A percentile compares a stretch with the other conserved stretches of the same genome.
phyloP scores from a whole-genome alignment of 2,329 filamentous ascomycete species.

The Xylaria sp. region DNA sequence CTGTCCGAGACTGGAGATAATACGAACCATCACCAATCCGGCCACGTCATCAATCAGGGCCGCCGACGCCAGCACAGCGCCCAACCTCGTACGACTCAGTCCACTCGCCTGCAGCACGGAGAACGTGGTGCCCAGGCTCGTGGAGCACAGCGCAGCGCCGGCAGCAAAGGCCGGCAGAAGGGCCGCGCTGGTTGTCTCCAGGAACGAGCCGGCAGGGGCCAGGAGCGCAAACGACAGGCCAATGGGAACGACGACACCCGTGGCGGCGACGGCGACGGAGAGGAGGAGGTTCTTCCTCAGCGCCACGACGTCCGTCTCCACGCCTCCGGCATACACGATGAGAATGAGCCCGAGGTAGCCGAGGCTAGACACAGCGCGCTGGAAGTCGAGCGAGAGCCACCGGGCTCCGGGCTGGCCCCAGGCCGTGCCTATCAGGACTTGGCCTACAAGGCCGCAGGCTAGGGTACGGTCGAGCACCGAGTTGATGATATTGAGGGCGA shows the following conservation, averaged over 20 bases:
- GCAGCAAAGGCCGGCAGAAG: slow-evolving; percentile 64
- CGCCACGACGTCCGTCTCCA: slow-evolving; percentile 64
- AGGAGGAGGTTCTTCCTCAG: slow-evolving; percentile 70
- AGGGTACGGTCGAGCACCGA: slow-evolving; percentile 67
- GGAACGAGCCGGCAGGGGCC: slow-evolving; percentile 21
- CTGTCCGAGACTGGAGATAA: slow-evolving; percentile 73
- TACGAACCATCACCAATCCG: slow-evolving; percentile 79
- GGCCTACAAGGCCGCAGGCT: slow-evolving; percentile 78
- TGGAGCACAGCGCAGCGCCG: slow-evolving; percentile 50
- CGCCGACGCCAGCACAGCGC: slow-evolving; percentile 75
- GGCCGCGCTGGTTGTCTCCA: slow-evolving; percentile 53
- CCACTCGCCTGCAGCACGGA: slow-evolving; percentile 61
- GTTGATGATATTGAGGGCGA: slow-evolving; percentile 70
- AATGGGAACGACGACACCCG: slow-evolving; percentile 63
- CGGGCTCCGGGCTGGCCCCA: slow-evolving; percentile 75
- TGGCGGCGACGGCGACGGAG: slow-evolving; percentile 71
- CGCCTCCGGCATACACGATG: slow-evolving; percentile 73
- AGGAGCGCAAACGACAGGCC: slow-evolving; percentile 35
- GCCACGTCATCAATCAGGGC: slow-evolving; percentile 87
- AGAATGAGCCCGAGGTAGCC: slow-evolving; percentile 80
- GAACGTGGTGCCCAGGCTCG: slow-evolving; percentile 61
- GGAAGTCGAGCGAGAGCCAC: slow-evolving; percentile 61
- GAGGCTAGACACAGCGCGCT: slow-evolving; percentile 66
- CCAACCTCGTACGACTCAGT: slow-evolving; percentile 57
- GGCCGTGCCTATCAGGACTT: slow-evolving; percentile 75